These are phyloP conservation scores for Chrysophaeum taylorii DNA, from an alignment of 352 stramenopile genomes.

Conservation along the genomic window DNA sequence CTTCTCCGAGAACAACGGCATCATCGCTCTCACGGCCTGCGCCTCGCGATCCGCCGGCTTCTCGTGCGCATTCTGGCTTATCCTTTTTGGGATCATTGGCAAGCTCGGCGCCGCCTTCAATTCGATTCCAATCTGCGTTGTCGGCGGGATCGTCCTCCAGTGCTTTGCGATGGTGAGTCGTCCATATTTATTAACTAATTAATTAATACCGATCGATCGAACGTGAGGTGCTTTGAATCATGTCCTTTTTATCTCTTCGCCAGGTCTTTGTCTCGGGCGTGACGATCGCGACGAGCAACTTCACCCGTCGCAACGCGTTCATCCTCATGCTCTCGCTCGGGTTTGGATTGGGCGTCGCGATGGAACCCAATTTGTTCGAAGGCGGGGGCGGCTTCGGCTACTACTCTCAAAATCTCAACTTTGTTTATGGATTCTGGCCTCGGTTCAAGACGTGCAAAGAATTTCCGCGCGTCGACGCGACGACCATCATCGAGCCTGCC, in stretches of 20 bases:
- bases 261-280: conserved; percentile 45
- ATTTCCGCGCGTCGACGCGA: background rate
- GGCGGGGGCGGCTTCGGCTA: background rate
- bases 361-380: conserved; percentile 5
- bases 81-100: conserved; percentile 44
- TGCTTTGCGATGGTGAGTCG: conserved; percentile 50
- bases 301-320: background rate
- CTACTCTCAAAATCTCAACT: background rate
- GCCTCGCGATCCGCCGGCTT: conserved; percentile 40
- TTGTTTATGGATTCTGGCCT: background rate
- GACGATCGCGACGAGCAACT: background rate
- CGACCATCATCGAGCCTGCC: background rate
- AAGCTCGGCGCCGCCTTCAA: conserved; percentile 49
- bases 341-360: background rate
- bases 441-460: background rate
- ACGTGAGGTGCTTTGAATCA: no score
- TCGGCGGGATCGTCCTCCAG: conserved; percentile 51
- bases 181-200: no score
- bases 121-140: conserved; percentile 47
- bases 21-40: conserved; percentile 50
- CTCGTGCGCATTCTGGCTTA: conserved; percentile 42
- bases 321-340: conserved; percentile 12
- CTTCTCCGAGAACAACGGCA: conserved; percentile 52
- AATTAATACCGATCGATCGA: no score
- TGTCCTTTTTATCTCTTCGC: no score